Conservation (phyloP, 2,329 filamentous ascomycete species). For the Hirsutella minnesotensis region DNA sequence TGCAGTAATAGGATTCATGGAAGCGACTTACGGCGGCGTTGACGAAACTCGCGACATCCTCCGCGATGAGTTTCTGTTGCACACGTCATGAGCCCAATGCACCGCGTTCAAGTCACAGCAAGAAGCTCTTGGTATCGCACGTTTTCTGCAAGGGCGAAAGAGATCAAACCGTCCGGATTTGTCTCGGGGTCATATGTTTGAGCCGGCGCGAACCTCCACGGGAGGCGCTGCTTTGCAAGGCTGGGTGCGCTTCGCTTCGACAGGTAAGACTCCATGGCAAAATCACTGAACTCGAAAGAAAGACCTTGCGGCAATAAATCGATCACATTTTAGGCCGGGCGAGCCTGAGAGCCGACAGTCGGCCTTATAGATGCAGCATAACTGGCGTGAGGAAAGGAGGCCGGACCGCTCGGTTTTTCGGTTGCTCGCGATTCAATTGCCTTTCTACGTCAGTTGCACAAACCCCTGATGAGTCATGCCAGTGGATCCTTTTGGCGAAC, state of each 20-base stretch:
- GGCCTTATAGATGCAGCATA: too few relatives aligned
- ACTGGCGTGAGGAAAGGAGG: too few relatives aligned
- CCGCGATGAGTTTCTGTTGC: constrained; percentile 26
- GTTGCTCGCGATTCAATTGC: too few relatives aligned
- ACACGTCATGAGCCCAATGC: constrained; percentile 1
- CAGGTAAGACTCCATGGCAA: constrained; percentile 5
- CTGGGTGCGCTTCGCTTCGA: constrained; percentile 15
- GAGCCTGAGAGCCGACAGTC: too few relatives aligned
- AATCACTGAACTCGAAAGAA: too few relatives aligned
- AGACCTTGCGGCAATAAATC: too few relatives aligned
- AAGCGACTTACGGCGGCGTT: constrained; percentile 17
- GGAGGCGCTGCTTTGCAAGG: constrained; percentile 12
- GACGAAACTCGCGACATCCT: constrained; percentile 17
- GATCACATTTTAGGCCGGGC: too few relatives aligned
- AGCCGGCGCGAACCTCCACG: constrained; percentile 20
- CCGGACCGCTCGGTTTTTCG: too few relatives aligned
- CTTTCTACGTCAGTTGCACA: background rate
- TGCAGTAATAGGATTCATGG: background rate
- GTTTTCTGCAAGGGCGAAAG: constrained; percentile 38
- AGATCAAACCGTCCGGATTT: constrained; percentile 30
- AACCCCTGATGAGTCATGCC: constrained; percentile 2
- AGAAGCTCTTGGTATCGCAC: constrained; percentile 3
- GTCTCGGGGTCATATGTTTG: constrained; percentile 23
- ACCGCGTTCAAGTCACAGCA: too few relatives aligned
- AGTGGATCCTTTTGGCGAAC: background rate